Base-by-base conservation (phyloP, 1,284 basidiomycete genomes). In the Ceratobasidium sp. region DNA sequence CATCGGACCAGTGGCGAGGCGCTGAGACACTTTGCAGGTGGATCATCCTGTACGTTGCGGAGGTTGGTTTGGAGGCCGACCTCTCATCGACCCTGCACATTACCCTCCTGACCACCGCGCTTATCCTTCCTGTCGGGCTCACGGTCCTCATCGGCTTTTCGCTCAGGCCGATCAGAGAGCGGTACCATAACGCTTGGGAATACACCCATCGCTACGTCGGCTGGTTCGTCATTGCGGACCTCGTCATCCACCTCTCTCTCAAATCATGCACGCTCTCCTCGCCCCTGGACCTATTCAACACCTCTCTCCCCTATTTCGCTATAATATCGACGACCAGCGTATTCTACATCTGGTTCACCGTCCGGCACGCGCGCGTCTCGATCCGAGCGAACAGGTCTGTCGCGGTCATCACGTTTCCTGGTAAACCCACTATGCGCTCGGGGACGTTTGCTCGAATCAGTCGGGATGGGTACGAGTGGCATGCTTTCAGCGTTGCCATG, bases 281-380 rank as follows among this genome's bases (percentile, higher is more conserved):
- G 13, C 56, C 58, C 11, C 5, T 19, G 0, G 27, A 72, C 37
- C 39, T 72, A 5, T 53, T 72, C 46, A 24, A 61, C 8, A 61
- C 69, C 8, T 61, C 56, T 19, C 58, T 72, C 22, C 69, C 69
- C 0, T 72, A 72, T 46, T 56, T 72, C 11, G 62, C 69, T 1
- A 8, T 27, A 29, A 43, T 62, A 7, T 72, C 54, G 16, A 31
- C 62, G 24, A 29, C 61, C 31, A 59, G 54, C 29, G 53, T 72
- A 1, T 62, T 72, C 48, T 72, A 72, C 46, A 31, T 72, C 58
- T 72, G 69, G 69, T 62, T 72, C 58, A 72, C 69, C 7, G 69
- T 72, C n/a, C 69, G 69, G 11, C 27, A 41, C 0, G 43, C 56
- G n/a, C 39, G 39, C 8, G 34, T 72, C 58, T 62, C 69, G 2